phyloP scores from a whole-genome alignment of 176 grass and related monocot genomes.

The Oryza australiensis region DNA sequence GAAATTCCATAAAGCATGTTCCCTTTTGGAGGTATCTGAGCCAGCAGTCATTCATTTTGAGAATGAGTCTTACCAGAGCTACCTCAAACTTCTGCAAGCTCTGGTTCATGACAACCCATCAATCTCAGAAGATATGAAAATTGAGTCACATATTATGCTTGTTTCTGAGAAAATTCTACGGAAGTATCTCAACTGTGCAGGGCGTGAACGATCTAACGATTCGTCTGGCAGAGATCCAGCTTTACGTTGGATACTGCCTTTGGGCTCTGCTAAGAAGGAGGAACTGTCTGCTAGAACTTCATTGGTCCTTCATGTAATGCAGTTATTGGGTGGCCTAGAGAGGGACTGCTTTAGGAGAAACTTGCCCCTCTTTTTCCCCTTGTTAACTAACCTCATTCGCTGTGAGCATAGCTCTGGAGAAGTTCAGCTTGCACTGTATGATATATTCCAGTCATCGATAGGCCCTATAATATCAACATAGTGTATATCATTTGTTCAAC shows the following conservation, averaged over 20 bases:
- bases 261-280: constrained; percentile 69
- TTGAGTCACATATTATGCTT: constrained; percentile 63
- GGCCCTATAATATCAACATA: constrained; percentile 68
- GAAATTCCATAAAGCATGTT: constrained; percentile 81
- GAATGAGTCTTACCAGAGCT: constrained; percentile 85
- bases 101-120: constrained; percentile 62
- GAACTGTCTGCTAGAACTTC: constrained; percentile 80
- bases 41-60: constrained; percentile 85
- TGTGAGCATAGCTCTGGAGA: constrained; percentile 86
- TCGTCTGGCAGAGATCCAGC: constrained; percentile 26
- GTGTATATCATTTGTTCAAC: constrained; percentile 36
- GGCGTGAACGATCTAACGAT: constrained; percentile 41
- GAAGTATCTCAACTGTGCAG: constrained; percentile 77
- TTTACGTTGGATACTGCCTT: constrained; percentile 53
- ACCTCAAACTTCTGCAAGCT: constrained; percentile 85
- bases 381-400: constrained; percentile 75
- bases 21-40: constrained; percentile 79
- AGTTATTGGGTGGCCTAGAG: constrained; percentile 60
- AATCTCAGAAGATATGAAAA: constrained; percentile 60
- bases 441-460: constrained; percentile 82
- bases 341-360: constrained; percentile 74
- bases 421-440: constrained; percentile 71
- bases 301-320: constrained; percentile 73
- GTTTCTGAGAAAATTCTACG: constrained; percentile 77
- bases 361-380: constrained; percentile 71